Percentiles rank a stretch among this genome's conserved stretches.
Evolutionary conservation across 1,284 basidiomycete genomes (phyloP).

Genomic region (Salmacisia buchloeana): DNA sequence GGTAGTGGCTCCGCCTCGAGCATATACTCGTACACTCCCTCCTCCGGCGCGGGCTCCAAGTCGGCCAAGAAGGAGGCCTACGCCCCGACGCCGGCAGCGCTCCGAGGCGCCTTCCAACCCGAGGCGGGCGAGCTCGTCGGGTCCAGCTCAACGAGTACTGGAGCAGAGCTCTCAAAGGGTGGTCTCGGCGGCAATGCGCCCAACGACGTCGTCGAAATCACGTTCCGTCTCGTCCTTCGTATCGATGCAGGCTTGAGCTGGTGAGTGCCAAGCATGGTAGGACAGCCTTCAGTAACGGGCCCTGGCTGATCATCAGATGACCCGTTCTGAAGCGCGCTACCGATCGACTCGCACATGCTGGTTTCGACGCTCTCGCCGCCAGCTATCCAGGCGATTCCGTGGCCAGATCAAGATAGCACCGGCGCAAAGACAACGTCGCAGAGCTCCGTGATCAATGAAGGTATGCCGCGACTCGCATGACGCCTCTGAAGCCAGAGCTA

Average conservation of each 20-base stretch:
- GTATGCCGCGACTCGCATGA: not conserved
- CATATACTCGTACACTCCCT: constrained; percentile 36
- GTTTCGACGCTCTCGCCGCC: constrained; percentile 38
- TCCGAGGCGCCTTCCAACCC: constrained; percentile 32
- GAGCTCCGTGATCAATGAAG: not conserved
- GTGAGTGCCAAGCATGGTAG: constrained; percentile 2
- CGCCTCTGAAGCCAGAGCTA: not conserved
- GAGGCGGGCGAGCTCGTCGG: constrained; percentile 30
- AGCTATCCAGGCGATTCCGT: constrained; percentile 45
- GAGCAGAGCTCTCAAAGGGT: constrained; percentile 18
- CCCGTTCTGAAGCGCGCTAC: constrained; percentile 12
- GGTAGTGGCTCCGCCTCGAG: constrained; percentile 13
- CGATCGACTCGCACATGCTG: constrained; percentile 34
- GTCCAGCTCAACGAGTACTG: constrained; percentile 12
- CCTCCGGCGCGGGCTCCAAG: constrained; percentile 25
- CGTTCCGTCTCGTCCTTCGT: constrained; percentile 36
- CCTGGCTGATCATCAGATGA: not conserved
- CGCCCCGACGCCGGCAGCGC: constrained; percentile 24
- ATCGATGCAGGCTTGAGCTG: constrained; percentile 42
- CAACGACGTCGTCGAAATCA: constrained; percentile 19
- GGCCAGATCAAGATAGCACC: constrained; percentile 29
- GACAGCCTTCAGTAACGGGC: not conserved
- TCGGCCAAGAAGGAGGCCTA: constrained; percentile 23
- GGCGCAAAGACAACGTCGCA: not conserved
- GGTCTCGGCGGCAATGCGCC: constrained; percentile 23